Evolutionary conservation across 2,329 filamentous ascomycete genomes (phyloP).

Genomic region (Byssochlamys sp.): DNA sequence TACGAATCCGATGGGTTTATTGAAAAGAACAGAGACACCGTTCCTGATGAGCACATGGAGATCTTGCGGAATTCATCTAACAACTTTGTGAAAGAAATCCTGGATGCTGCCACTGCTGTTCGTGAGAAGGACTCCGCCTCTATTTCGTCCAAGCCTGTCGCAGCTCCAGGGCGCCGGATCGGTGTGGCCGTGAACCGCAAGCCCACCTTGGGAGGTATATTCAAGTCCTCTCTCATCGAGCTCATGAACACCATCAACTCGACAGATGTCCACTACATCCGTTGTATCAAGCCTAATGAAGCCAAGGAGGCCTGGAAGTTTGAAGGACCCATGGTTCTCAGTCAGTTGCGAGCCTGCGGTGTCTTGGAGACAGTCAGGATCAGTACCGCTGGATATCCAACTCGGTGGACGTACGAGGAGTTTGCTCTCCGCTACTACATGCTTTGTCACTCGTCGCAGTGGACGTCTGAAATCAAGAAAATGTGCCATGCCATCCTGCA

Average conservation of each 20-base stretch:
- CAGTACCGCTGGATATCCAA: conserved; percentile 92
- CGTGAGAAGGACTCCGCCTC: conserved; percentile 72
- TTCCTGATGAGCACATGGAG: conserved; percentile 95
- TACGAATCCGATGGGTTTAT: conserved; percentile 99
- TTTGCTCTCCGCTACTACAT: conserved; percentile 98
- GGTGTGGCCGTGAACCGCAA: conserved; percentile 90
- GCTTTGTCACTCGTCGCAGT: conserved; percentile 77
- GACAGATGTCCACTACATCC: conserved; percentile 96
- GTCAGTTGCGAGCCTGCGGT: conserved; percentile 93
- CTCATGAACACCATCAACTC: conserved; percentile 96
- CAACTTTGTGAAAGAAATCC: conserved; percentile 69
- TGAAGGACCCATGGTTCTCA: conserved; percentile 96
- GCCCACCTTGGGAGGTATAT: conserved; percentile 92
- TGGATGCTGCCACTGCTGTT: conserved; percentile 75
- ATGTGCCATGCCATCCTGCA: conserved; percentile 90
- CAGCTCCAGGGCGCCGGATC: conserved; percentile 67
- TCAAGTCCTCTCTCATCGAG: conserved; percentile 96
- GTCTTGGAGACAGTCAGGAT: conserved; percentile 96
- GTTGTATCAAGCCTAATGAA: conserved; percentile 98
- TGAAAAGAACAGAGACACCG: conserved; percentile 97
- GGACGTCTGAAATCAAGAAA: conserved; percentile 85
- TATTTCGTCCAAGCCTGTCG: conserved; percentile 63
- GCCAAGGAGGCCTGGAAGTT: conserved; percentile 95
- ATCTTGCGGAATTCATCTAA: conserved; percentile 78
- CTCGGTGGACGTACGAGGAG: conserved; percentile 96